Percentiles rank a stretch among this genome's conserved stretches.
Evolutionary conservation across 1,139 yeast genomes (phyloP).

Genomic region (Magnusiomyces ingens): DNA sequence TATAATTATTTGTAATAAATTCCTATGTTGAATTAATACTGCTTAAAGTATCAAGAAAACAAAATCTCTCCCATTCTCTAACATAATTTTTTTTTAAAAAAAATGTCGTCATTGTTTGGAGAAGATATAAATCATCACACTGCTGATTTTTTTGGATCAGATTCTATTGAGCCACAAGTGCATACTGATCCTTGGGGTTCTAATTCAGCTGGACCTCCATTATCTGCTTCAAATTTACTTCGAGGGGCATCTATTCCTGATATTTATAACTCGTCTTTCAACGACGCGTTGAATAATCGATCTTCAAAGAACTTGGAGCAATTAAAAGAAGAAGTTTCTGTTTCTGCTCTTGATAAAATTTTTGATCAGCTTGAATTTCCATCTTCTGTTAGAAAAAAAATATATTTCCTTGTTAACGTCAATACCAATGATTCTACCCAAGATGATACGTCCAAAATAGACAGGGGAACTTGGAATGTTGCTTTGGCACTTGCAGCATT

Average conservation of each 20-base stretch:
- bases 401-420: background rate
- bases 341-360: background rate
- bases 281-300: background rate
- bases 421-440: background rate
- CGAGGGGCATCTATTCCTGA: constrained; percentile 1
- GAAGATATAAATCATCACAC: constrained; percentile 6
- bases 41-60: too few species aligned
- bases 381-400: background rate
- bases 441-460: constrained; percentile 8
- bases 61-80: background rate
- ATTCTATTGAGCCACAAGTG: background rate
- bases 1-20: too few species aligned
- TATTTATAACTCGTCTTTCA: constrained; percentile 1
- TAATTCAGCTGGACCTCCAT: background rate
- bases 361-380: background rate
- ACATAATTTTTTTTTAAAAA: background rate
- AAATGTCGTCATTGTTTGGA: constrained; percentile 7
- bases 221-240: background rate
- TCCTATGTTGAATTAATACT: too few species aligned
- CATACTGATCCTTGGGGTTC: constrained; percentile 2
- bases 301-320: background rate
- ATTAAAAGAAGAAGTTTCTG: background rate
- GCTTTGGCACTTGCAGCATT: constrained; percentile 33
- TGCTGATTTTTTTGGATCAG: constrained; percentile 6
- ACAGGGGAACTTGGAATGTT: constrained; percentile 28